Evolutionary conservation across 2,329 filamentous ascomycete genomes (phyloP).

Genomic region (Colletotrichum chrysophilum): DNA sequence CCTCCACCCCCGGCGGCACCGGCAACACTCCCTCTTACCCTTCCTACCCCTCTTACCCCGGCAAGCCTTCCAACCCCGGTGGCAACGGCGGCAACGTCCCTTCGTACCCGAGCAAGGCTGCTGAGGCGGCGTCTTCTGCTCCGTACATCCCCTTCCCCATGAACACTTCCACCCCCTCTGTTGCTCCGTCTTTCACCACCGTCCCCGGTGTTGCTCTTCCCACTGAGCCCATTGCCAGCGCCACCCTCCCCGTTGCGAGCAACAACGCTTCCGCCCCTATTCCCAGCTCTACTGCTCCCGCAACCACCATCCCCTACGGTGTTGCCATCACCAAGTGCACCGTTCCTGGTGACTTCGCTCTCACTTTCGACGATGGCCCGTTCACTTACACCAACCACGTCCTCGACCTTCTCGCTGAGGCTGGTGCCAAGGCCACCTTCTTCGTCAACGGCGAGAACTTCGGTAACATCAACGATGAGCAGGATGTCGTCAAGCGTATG

Average conservation of each 20-base stretch:
- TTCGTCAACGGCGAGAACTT: conserved; percentile 48
- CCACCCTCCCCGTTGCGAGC: conserved; percentile 11
- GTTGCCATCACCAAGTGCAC: conserved; percentile 40
- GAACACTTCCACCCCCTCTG: conserved; percentile 9
- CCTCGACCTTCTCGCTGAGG: conserved; percentile 40
- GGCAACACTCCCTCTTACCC: neutral
- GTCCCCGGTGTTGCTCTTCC: conserved; percentile 8
- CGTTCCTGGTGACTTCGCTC: conserved; percentile 40
- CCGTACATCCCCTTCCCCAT: neutral
- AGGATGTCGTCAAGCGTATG: conserved; percentile 45
- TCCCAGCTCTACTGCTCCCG: conserved; percentile 34
- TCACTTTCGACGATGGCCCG: conserved; percentile 55
- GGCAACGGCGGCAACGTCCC: conserved; percentile 1
- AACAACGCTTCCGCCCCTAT: neutral
- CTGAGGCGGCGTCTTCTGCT: neutral
- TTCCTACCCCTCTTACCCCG: neutral
- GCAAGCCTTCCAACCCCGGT: neutral
- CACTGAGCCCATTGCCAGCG: conserved; percentile 5
- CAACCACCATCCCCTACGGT: conserved; percentile 32
- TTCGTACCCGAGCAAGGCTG: conserved; percentile 11
- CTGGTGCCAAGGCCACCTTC: conserved; percentile 41
- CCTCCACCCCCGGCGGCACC: neutral
- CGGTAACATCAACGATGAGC: conserved; percentile 44
- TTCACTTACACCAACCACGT: conserved; percentile 45
- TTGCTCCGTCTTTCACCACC: conserved; percentile 1